Base-by-base conservation (phyloP, 2,329 filamentous ascomycete genomes). In the Ilyonectria mors-panacis region DNA sequence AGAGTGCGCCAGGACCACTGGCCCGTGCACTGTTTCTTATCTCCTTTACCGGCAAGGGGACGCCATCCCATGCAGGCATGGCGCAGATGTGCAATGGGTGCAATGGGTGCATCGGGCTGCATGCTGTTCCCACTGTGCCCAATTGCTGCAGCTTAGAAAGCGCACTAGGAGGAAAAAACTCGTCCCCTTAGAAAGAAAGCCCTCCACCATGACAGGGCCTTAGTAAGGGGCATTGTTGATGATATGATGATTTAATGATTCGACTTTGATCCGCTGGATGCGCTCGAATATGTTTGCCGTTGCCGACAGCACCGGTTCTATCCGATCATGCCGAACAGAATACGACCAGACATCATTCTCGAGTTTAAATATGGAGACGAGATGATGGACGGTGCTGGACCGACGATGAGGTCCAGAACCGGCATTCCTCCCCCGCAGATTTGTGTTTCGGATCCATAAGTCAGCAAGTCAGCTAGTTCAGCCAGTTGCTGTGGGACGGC, bases 21-120 rank as follows among this genome's bases (percentile, higher is more conserved):
- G 70, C 60, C 70, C 69, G 70, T 72, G 70, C 70, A 51, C 42
- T 33, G 42, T 50, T 53, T 60, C 69, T 72, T 72, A 72, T 72
- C 70, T 72, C 47, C 21, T 67, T 53, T 35, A 35, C 35, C 54
- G 30, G 55, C 44, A 62, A 51, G 54, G 53, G 19, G 28, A 51
- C 48, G 48, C 48, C 48, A 30, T 21, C 50, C 50, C 50, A 53
- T 23, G 44, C 30, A 53, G 19, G 50, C 50, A 53, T 6, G 39
- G n/a, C 12, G 30, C 30, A 33, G 30, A 9, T 33, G n/a, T 42
- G 39, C 17, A n/a, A 7, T 8, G 13, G 6, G 39, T 42, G 39
- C 39, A 17, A 8, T 3, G 17, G 17, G 8, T 19, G 30, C n/a
- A 13, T 19, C 50, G 17, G 6, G 28, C 28, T 35, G 28, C 28